phyloP scores from a whole-genome alignment of 371 early-diverging fungal genomes.

The Mortierella sp. region DNA sequence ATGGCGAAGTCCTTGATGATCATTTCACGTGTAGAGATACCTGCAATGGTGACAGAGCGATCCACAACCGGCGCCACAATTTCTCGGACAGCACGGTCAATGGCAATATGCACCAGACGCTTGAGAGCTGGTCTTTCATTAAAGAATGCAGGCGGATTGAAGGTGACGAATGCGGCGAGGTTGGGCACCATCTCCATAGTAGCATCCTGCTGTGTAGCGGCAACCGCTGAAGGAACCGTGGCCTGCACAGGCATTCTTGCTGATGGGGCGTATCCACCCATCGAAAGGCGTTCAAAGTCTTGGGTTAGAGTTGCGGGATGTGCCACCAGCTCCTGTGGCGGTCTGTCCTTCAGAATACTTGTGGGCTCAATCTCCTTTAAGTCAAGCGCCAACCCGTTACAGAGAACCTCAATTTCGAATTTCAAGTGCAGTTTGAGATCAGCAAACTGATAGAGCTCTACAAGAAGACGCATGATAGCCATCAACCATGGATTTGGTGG shows the following conservation, averaged over 20 bases:
- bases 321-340: slow-evolving; percentile 62
- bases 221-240: slow-evolving; percentile 14
- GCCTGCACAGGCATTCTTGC: slow-evolving; percentile 55
- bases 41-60: slow-evolving; percentile 92
- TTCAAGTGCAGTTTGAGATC: slow-evolving; percentile 94
- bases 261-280: slow-evolving; percentile 50
- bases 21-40: slow-evolving; percentile 90
- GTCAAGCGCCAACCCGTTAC: slow-evolving; percentile 90
- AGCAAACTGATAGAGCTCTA: slow-evolving; percentile 93
- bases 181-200: slow-evolving; percentile 65
- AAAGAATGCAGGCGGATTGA: slow-evolving; percentile 83
- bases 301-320: slow-evolving; percentile 52
- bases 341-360: slow-evolving; percentile 75
- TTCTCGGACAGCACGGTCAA: slow-evolving; percentile 92
- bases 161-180: slow-evolving; percentile 74
- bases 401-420: slow-evolving; percentile 97
- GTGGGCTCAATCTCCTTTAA: slow-evolving; percentile 89
- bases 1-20: slow-evolving; percentile 94
- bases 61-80: slow-evolving; percentile 87
- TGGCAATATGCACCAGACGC: slow-evolving; percentile 87
- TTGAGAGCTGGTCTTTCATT: slow-evolving; percentile 84
- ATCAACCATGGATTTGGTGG: slow-evolving; percentile 99
- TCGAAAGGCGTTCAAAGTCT: slow-evolving; percentile 58
- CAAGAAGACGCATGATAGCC: slow-evolving; percentile 90
- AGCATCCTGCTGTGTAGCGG: slow-evolving; percentile 31